phyloP scores from a whole-genome alignment of 176 grass and related monocot genomes.

The Oryza nivara region DNA sequence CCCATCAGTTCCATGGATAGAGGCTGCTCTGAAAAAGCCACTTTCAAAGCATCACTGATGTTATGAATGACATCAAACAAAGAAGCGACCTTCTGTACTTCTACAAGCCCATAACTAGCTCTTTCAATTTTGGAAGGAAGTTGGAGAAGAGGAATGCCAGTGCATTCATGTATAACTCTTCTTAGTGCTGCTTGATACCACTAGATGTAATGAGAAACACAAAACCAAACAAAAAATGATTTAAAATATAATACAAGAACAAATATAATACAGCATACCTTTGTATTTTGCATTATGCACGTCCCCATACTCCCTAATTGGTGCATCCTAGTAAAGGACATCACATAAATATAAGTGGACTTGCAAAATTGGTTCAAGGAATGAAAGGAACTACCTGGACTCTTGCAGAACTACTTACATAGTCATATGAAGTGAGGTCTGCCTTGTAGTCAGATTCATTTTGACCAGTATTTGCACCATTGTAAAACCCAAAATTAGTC shows the following conservation, averaged over 20 bases:
- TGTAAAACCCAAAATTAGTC: conserved; percentile 95
- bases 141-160: conserved; percentile 48
- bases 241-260: not conserved
- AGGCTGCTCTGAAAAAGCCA: conserved; percentile 69
- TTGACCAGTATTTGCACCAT: conserved; percentile 96
- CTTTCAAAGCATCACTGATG: conserved; percentile 58
- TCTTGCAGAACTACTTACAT: conserved; percentile 52
- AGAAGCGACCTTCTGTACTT: conserved; percentile 64
- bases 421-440: conserved; percentile 96
- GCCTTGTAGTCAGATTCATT: conserved; percentile 85
- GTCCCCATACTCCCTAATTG: conserved; percentile 91
- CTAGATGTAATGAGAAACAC: conserved; percentile 27
- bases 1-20: conserved; percentile 81
- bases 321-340: conserved; percentile 72
- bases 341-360: conserved; percentile 41
- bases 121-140: conserved; percentile 74
- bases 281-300: conserved; percentile 90
- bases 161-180: conserved; percentile 79
- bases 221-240: conserved; percentile 27
- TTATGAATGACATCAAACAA: conserved; percentile 69
- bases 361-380: conserved; percentile 25
- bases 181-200: conserved; percentile 73
- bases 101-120: conserved; percentile 70
- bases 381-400: not conserved
- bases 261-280: conserved; percentile 49